Evolutionary conservation across 2,329 filamentous ascomycete species (phyloP).

Genomic region (Pezicula radicicola): DNA sequence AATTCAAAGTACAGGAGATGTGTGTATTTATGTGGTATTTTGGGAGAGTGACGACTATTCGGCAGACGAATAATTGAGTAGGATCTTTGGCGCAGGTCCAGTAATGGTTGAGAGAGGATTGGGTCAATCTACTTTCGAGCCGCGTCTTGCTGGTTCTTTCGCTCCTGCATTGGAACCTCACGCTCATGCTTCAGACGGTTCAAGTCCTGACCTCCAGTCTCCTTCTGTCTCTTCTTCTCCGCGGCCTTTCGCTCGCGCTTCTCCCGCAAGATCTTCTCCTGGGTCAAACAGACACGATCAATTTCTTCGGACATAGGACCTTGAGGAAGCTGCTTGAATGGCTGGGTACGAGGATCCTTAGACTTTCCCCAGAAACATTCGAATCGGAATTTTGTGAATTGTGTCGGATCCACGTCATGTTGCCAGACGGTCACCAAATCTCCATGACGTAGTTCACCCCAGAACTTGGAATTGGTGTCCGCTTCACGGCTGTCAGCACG

Average conservation of each 20-base stretch:
- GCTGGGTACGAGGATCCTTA: conserved; percentile 15
- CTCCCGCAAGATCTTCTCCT: conserved; percentile 14
- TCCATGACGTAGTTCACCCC: conserved; percentile 71
- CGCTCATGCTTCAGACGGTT: background rate
- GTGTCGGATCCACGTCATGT: conserved; percentile 31
- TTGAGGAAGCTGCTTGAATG: conserved; percentile 17
- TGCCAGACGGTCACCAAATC: conserved; percentile 75
- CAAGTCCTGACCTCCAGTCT: too few relatives aligned
- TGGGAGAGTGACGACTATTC: too few relatives aligned
- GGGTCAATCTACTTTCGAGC: background rate
- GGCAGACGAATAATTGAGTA: too few relatives aligned
- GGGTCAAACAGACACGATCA: conserved; percentile 17
- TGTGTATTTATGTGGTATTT: too few relatives aligned
- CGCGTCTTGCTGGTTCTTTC: too few relatives aligned
- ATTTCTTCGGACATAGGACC: conserved; percentile 17
- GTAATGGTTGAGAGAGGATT: too few relatives aligned
- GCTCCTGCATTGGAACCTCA: too few relatives aligned
- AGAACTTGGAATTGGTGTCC: conserved; percentile 46
- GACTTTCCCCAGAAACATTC: conserved; percentile 28
- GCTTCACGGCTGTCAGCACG: conserved; percentile 54
- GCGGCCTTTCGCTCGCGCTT: background rate
- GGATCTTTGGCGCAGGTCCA: too few relatives aligned
- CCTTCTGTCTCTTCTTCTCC: background rate
- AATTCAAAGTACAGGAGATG: background rate
- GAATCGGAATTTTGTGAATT: conserved; percentile 26